These are phyloP conservation scores for Pilaira anomala DNA, from an alignment of 192 early-diverging fungal genomes.

Conservation along the genomic window DNA sequence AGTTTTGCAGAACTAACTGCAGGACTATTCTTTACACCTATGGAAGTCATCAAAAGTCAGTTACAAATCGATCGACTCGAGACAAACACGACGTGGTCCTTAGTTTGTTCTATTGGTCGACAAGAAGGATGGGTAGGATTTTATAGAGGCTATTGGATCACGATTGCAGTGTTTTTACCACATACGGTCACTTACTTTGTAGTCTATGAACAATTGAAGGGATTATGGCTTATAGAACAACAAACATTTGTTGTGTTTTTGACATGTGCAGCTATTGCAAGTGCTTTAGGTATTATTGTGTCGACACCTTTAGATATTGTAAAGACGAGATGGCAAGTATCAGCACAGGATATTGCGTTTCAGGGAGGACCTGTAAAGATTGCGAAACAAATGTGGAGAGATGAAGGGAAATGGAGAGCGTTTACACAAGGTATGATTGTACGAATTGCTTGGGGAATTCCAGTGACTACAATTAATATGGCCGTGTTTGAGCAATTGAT, in stretches of 20 bases:
- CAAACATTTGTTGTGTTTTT: slow-evolving; percentile 51
- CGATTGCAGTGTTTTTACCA: slow-evolving; percentile 72
- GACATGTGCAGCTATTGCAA: slow-evolving; percentile 53
- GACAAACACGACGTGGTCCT: background rate
- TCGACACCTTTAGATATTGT: slow-evolving; percentile 73
- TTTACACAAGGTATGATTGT: slow-evolving; percentile 65
- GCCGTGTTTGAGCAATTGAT: slow-evolving; percentile 71
- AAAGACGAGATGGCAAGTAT: slow-evolving; percentile 76
- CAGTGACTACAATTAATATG: slow-evolving; percentile 67
- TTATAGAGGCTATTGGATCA: slow-evolving; percentile 66
- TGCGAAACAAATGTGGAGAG: slow-evolving; percentile 39
- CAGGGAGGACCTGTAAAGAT: slow-evolving; percentile 35
- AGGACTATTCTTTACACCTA: slow-evolving; percentile 77
- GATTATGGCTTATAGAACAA: slow-evolving; percentile 23
- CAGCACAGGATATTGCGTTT: slow-evolving; percentile 24
- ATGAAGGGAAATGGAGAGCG: slow-evolving; percentile 46
- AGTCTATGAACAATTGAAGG: slow-evolving; percentile 56
- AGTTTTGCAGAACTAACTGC: slow-evolving; percentile 59
- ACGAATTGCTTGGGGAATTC: slow-evolving; percentile 64
- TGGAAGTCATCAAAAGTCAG: slow-evolving; percentile 80
- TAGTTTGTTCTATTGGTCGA: background rate
- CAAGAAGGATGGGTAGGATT: slow-evolving; percentile 65
- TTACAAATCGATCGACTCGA: slow-evolving; percentile 47
- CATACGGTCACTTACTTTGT: slow-evolving; percentile 69
- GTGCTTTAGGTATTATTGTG: slow-evolving; percentile 53